Evolutionary conservation across 225 moss, liverwort and hornwort species (phyloP), one percentile per base, ranked within the genome.

Genomic region (Lunularia cruciata): DNA sequence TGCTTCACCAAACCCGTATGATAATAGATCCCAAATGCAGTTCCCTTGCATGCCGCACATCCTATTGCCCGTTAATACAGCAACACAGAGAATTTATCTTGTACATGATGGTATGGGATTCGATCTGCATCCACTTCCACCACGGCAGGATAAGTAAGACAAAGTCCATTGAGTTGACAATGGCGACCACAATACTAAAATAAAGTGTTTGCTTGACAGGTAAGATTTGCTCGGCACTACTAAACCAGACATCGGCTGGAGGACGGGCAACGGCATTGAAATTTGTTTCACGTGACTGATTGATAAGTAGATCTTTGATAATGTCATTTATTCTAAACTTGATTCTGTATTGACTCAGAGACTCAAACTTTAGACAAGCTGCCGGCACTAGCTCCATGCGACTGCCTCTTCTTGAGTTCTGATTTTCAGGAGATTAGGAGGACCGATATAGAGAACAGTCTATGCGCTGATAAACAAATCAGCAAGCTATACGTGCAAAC

Each of bases 301-400:
- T 6, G 40, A 40, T 6, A 40, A 40, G 40, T 40, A 40, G 13
- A 40, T 13, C 6, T 40, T 6, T 40, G 13, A 40, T 40, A 40
- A 40, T 6, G 40, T 6, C 40, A 6, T 6, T 6, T 40, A 13
- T 13, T 40, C 8, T 40, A 6, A 14, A 0, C 23, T 23, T n/a
- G n/a, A 18, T 33, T 46, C 2, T 26, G 6, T 5, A 16, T 40
- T 53, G n/a, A 33, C 14, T 18, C 80, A 76, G 80, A 68, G 2
- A 20, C 26, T 56, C 60, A 25, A 27, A 66, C 68, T 16, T 13
- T 74, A 65, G 77, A 81, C 23, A 77, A 66, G 70, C 64, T 81
- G 56, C 81, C 77, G 13, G 53, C 77, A 38, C 77, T 81, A 25
- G 81, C 70, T 61, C 81, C 81, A 7, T 81, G 81, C 39, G 77